These are phyloP conservation scores for Solioccasus polychromus DNA, from an alignment of 768 basidiomycete species.

Conservation along the genomic window DNA sequence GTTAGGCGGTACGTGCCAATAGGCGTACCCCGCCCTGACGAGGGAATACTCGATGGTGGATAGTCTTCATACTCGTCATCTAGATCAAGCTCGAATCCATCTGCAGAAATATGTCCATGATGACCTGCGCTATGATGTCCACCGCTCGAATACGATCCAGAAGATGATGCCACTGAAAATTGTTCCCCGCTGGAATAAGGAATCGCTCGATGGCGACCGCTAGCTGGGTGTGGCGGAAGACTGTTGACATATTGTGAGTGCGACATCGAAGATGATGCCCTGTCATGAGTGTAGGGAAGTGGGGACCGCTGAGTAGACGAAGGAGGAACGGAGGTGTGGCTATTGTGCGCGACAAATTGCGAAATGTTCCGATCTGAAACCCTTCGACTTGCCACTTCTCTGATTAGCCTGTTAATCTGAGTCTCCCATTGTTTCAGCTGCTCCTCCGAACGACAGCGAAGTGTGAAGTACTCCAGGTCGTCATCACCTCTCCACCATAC, in stretches of 20 bases:
- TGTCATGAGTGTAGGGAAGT: constrained; percentile 35
- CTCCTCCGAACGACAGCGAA: constrained; percentile 91
- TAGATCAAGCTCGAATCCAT: constrained; percentile 70
- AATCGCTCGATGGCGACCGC: constrained; percentile 33
- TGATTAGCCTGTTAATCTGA: constrained; percentile 84
- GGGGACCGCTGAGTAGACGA: constrained; percentile 33
- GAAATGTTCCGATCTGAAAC: constrained; percentile 63
- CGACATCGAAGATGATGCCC: constrained; percentile 35
- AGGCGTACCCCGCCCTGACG: constrained; percentile 76
- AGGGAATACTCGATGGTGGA: constrained; percentile 42
- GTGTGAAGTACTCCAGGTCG: constrained; percentile 89
- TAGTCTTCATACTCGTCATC: constrained; percentile 82
- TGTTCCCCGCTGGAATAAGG: constrained; percentile 42
- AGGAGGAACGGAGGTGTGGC: constrained; percentile 41
- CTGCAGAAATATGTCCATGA: constrained; percentile 48
- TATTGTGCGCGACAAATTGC: constrained; percentile 42
- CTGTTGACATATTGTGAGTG: constrained; percentile 30
- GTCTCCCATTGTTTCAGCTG: constrained; percentile 91
- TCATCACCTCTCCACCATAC: constrained; percentile 96
- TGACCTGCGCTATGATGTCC: constrained; percentile 18
- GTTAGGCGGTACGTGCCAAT: constrained; percentile 55
- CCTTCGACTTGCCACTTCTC: constrained; percentile 67
- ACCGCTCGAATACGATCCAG: constrained; percentile 28
- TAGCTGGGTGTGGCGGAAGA: constrained; percentile 33
- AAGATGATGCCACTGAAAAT: constrained; percentile 26